These are phyloP conservation scores for grape (Vitis vinifera) DNA, from an alignment of 164 flowering plant genomes.

Conservation along the genomic window ASM3070453v1 NC_081812.1:18555501-18556000, in stretches of 20 bases:
- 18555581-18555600: conserved; percentile 77
- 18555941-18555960: conserved; percentile 2
- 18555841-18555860: conserved; percentile 43
- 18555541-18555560: conserved; percentile 82
- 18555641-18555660: conserved; percentile 62
- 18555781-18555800: conserved; percentile 54
- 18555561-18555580: conserved; percentile 84
- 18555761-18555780: conserved; percentile 40
- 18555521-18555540: conserved; percentile 68
- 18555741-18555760: conserved; percentile 64
- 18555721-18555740: conserved; percentile 76
- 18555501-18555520: conserved; percentile 79
- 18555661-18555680: conserved; percentile 46
- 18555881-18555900: conserved; percentile 58
- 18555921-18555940: conserved; percentile 44
- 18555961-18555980: background rate
- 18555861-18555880: conserved; percentile 51
- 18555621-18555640: conserved; percentile 70
- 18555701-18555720: conserved; percentile 69
- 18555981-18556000: no score
- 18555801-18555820: conserved; percentile 55
- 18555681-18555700: conserved; percentile 59
- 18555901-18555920: conserved; percentile 74
- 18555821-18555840: conserved; percentile 48
- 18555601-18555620: conserved; percentile 65